Base-by-base conservation (phyloP, 345 rosid species). In the Acer yangbiense region DNA sequence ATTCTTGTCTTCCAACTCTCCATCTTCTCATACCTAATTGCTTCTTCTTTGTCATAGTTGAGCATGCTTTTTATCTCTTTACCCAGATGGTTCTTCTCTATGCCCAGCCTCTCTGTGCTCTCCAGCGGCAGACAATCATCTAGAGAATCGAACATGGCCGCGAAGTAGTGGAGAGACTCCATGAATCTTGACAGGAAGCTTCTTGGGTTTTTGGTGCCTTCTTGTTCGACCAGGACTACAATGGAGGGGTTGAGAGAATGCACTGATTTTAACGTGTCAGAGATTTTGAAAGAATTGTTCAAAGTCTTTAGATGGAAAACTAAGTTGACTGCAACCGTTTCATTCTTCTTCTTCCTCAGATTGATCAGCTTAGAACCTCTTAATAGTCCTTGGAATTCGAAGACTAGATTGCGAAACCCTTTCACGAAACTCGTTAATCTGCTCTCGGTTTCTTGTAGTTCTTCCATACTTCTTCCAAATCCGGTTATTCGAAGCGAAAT, bases 101-200 rank as follows among this genome's bases (percentile, higher is more conserved):
- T 89, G 65, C 85, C 76, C 21, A 87, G 68, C 50, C 95, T 78
- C 67, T 91, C 88, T 0, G 66, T 6, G 79, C 95, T 91, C 21
- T 88, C 90, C 58, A 77, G 52, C 0, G 93, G 93, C 1, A 91
- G 86, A 43, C 88, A 88, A 71, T 91, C 91, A 13, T 91, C 93
- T 54, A 91, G 68, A 0, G 95, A 91, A 82, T 89, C 95, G 11
- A 89, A 91, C 90, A 91, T 89, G 48, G 95, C 95, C 0, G 93
- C 90, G 21, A 84, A 88, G 61, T 87, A 87, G 70, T 91, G 95
- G 6, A 91, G 39, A 23, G 90, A 89, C 58, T 89, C 95, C 89
- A 87, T 89, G 81, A 91, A 89, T 74, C 88, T 87, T 16, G 93
- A 82, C 1, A 91, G 54, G 80, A 91, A 91, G 62, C 76, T 86